These are phyloP conservation scores for Ceratobasidium sp. DNA, from an alignment of 1,284 basidiomycete genomes.

Conservation along the genomic window DNA sequence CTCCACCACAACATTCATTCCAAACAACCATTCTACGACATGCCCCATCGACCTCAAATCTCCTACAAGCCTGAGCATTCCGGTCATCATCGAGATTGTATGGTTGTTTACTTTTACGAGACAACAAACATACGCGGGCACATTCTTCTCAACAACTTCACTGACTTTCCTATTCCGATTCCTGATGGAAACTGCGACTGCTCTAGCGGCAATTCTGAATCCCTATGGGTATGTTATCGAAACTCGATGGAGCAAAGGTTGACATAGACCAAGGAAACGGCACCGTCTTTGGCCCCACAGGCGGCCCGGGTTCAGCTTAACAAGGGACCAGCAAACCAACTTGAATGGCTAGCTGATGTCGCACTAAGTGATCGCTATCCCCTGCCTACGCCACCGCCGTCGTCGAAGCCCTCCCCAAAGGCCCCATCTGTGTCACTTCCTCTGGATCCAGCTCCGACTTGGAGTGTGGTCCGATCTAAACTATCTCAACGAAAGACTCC, in stretches of 20 bases:
- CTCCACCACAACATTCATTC: background rate
- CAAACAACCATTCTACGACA: background rate
- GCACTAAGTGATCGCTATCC: background rate
- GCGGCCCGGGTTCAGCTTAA: background rate
- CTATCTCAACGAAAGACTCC: background rate
- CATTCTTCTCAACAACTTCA: background rate
- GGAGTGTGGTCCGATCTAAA: background rate
- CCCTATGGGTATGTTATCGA: background rate
- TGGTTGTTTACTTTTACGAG: slow-evolving; percentile 1
- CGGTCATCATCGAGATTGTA: background rate
- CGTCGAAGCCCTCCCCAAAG: background rate
- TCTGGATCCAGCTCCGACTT: background rate
- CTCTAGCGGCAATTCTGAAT: background rate
- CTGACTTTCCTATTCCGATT: background rate
- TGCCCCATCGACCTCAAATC: background rate
- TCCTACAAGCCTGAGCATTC: background rate
- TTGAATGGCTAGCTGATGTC: background rate
- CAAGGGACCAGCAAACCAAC: background rate
- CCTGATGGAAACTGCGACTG: background rate
- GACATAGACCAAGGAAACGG: no score
- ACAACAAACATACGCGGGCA: slow-evolving; percentile 8
- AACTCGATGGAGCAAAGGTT: no score
- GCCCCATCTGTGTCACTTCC: background rate
- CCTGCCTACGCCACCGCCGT: background rate
- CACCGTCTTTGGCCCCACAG: background rate